Base-by-base conservation (phyloP, 2,329 filamentous ascomycete genomes). In the Neonectria sp. region DNA sequence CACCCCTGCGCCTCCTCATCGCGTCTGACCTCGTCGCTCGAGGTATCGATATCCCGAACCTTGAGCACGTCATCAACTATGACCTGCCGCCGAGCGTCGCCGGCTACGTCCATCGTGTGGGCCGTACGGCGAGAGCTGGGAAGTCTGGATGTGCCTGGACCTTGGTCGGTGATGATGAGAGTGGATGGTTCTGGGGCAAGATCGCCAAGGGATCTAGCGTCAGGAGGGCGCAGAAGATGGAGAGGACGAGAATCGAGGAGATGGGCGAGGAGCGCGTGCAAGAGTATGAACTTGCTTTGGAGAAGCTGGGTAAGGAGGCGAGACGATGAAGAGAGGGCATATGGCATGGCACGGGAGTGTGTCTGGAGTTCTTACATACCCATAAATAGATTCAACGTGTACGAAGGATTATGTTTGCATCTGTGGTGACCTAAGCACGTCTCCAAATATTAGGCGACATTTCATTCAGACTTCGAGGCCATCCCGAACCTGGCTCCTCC, bases 11-110 rank as follows among this genome's bases (percentile, higher is more conserved):
- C 7, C 90, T 97, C 53, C 89, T 98, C 49, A 91, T 98, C 52
- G 95, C 95, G 1, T 97, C 96, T 0, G 95, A 98, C 78, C 92
- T 97, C n/a, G 94, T 96, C 1, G 94, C 95, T 2, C 93, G 95
- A 70, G 96, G 95, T 75, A 90, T 98, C 29, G 95, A 98, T 79
- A 86, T 97, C 13, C 89, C 90, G 1, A 87, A 89, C 53, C 88
- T 98, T 53, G 90, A 91, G 40, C 93, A 97, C 77, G 94, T 98
- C 53, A 85, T 98, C 81, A 98, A 97, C 82, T 98, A 98, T 84
- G 95, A 98, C 79, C 87, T 98, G 58, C 95, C 95, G 0, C 88
- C 90, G 5, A 95, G 92, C 75, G 84, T 95, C 37, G 92, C 92
- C 6, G 92, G 91, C 27, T 98, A 98, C 75, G 91, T 98, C 5